Evolutionary conservation across 352 stramenopile species (phyloP), one percentile per base, ranked within the genome.

Genomic region (Peronospora tabacina): DNA sequence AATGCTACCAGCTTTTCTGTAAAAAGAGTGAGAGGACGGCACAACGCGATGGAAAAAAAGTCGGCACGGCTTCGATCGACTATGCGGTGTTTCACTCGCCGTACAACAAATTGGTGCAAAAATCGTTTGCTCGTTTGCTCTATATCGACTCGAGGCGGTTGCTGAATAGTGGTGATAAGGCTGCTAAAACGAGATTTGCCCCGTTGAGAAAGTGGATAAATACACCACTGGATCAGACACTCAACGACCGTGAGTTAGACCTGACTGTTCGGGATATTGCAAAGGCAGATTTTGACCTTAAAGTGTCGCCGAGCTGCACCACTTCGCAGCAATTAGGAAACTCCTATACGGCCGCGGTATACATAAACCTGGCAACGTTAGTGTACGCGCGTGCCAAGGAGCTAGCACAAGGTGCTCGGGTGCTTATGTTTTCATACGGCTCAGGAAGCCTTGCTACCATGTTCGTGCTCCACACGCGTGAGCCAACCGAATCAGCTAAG

Each of bases 51-150:
- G 52, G 22, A 22, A 45, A 61, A 41, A 44, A 55, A 11, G 17
- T 50, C 37, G 32, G 56, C 10, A 58, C 96, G 5, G 63, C 68
- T 4, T 67, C 78, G 10, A 58, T 97, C 10, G 92, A 98, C 68
- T 97, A 90, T 65, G 90, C 87, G 24, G 76, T 97, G 13, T 99
- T 98, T 72, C 96, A 99, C 81, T 96, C 95, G 17, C 96, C 96
- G 0, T 99, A 98, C 88, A 98, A 98, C 73, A 99, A 99, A 68
- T 66, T 98, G 32, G 95, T 98, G 40, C 89, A 98, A 61, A 98
- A 98, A 58, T 94, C 82, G 11, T 97, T 97, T 62, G 80, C 74
- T 16, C 84, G 95, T 35, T 72, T 99, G 44, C 34, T 76, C 35
- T 92, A 78, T 48, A 46, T 88, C 10, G 82, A 92, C 58, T 65